Evolutionary conservation across 2,329 filamentous ascomycete species (phyloP).

Genomic region (Leptographium galeiforme): DNA sequence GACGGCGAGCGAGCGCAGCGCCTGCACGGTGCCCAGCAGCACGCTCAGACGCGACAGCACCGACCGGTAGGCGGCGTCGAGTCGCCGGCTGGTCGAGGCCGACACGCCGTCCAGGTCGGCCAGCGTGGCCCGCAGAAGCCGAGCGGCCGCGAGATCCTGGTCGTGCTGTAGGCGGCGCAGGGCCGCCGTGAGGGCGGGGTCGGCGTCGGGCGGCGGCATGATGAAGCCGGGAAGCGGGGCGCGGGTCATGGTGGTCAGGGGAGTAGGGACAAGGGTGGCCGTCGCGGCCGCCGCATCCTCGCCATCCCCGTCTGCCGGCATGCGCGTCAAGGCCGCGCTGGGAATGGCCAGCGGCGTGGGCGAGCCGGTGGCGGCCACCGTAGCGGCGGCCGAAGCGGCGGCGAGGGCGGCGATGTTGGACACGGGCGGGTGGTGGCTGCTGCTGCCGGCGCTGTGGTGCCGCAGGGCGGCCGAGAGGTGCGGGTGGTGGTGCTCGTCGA

Average conservation of each 20-base stretch:
- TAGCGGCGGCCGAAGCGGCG: slow-evolving; percentile 3
- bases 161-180: slow-evolving; percentile 5
- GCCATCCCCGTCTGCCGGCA: neutral
- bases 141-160: slow-evolving; percentile 5
- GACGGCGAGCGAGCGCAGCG: slow-evolving; percentile 53
- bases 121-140: slow-evolving; percentile 5
- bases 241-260: neutral
- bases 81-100: slow-evolving; percentile 45
- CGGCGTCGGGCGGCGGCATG: neutral
- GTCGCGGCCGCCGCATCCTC: neutral
- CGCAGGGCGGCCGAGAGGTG: neutral
- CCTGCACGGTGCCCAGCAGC: slow-evolving; percentile 50
- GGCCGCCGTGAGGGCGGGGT: neutral
- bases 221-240: slow-evolving; percentile 1
- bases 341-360: neutral
- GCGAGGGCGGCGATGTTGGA: slow-evolving; percentile 7
- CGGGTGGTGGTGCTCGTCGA: neutral
- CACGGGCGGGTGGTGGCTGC: neutral
- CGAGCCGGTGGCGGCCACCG: slow-evolving; percentile 2
- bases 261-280: no score
- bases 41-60: slow-evolving; percentile 55
- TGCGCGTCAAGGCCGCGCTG: neutral
- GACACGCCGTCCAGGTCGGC: slow-evolving; percentile 22
- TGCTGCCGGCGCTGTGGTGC: neutral
- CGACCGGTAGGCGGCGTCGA: slow-evolving; percentile 64